These are phyloP conservation scores for Leptosphaerulina australis DNA, from an alignment of 2,329 filamentous ascomycete species.

Conservation along the genomic window DNA sequence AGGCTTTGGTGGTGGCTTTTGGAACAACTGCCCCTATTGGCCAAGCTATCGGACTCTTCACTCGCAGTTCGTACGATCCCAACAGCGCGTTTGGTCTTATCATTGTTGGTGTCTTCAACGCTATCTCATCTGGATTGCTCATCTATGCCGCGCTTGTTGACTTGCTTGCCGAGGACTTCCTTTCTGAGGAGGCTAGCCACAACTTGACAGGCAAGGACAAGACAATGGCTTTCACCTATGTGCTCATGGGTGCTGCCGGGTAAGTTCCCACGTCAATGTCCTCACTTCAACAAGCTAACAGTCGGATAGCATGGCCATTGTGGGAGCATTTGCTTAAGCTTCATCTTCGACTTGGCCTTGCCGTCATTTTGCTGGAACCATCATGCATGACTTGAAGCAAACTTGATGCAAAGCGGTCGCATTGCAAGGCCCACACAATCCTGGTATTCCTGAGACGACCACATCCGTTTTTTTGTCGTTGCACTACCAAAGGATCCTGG, in stretches of 20 bases:
- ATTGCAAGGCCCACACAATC: neutral
- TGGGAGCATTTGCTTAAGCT: slow-evolving; percentile 46
- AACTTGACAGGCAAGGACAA: slow-evolving; percentile 60
- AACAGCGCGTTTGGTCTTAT: slow-evolving; percentile 68
- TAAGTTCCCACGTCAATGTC: slow-evolving; percentile 27
- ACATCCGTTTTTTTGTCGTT: neutral
- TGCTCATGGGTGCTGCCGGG: slow-evolving; percentile 45
- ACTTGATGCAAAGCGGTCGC: neutral
- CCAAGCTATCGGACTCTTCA: slow-evolving; percentile 66
- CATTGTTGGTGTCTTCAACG: slow-evolving; percentile 69
- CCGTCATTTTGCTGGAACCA: neutral
- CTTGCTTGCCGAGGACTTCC: slow-evolving; percentile 68
- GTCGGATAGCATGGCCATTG: slow-evolving; percentile 40
- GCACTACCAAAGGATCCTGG: too few species aligned
- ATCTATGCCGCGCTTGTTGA: slow-evolving; percentile 69
- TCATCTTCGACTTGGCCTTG: neutral
- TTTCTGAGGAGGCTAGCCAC: slow-evolving; percentile 57
- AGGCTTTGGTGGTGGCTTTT: slow-evolving; percentile 67
- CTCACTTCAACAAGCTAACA: slow-evolving; percentile 31
- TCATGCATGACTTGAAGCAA: neutral
- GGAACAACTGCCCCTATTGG: slow-evolving; percentile 69
- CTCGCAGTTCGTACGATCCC: slow-evolving; percentile 65
- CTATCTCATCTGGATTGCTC: slow-evolving; percentile 67
- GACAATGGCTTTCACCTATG: slow-evolving; percentile 58
- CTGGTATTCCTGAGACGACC: neutral